Conservation (phyloP, 2,329 filamentous ascomycete genomes). For the Calycina herbarum region DNA sequence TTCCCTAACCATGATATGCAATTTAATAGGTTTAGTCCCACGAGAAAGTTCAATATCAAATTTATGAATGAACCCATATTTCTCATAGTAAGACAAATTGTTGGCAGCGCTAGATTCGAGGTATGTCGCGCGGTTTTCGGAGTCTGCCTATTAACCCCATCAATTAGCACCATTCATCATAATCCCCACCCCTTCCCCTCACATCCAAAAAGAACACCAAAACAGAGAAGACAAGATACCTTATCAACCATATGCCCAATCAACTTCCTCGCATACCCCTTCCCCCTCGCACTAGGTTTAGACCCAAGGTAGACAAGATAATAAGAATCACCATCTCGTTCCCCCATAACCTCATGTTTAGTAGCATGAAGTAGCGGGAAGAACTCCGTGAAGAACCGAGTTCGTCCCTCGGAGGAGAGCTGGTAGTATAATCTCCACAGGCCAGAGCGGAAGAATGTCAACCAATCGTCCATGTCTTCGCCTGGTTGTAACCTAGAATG, state of each 20-base stretch:
- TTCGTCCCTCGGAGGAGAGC: constrained; percentile 69
- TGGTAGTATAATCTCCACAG: constrained; percentile 77
- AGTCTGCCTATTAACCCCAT: constrained; percentile 58
- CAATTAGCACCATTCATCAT: not conserved
- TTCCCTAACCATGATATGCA: constrained; percentile 83
- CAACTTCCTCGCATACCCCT: constrained; percentile 71
- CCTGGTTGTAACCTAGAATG: constrained; percentile 69
- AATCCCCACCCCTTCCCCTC: not conserved
- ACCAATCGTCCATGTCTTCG: constrained; percentile 70
- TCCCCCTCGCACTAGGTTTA: constrained; percentile 66
- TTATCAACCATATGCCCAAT: constrained; percentile 67
- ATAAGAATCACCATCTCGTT: constrained; percentile 67
- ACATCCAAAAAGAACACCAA: not conserved
- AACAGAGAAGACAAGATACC: constrained; percentile 43
- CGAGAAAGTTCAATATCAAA: constrained; percentile 63
- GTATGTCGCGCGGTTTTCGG: constrained; percentile 67
- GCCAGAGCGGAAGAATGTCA: constrained; percentile 71
- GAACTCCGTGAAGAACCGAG: constrained; percentile 76
- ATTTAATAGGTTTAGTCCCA: constrained; percentile 56
- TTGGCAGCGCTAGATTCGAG: constrained; percentile 71
- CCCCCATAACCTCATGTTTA: constrained; percentile 68
- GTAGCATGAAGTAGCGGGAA: constrained; percentile 72
- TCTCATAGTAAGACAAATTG: constrained; percentile 72
- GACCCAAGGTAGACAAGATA: constrained; percentile 85
- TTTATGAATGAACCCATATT: constrained; percentile 70